A percentile compares a stretch with the other conserved stretches of the same genome.
Conservation (phyloP, 139 green algal genomes). For the Eudorina sp. region DNA sequence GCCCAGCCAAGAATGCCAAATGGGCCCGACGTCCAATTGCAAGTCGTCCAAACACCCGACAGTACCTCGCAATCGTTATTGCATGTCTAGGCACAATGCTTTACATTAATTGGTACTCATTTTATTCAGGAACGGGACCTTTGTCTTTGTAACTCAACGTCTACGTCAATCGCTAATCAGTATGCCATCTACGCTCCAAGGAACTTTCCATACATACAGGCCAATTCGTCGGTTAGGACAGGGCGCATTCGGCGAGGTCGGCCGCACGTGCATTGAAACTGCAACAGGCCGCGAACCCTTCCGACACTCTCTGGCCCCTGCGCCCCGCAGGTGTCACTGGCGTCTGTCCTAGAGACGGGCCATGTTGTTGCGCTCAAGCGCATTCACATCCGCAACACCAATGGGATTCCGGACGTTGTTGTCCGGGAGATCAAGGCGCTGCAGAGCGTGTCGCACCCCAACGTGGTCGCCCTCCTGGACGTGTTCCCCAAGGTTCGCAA, state of each 20-base stretch:
- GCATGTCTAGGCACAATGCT: no score
- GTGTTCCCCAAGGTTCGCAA: constrained; percentile 55
- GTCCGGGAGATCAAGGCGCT: constrained; percentile 57
- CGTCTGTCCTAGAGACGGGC: constrained; percentile 54
- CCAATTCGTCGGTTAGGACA: constrained; percentile 47
- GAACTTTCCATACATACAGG: constrained; percentile 49
- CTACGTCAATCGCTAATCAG: no score
- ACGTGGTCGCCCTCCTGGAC: constrained; percentile 57
- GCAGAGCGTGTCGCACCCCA: constrained; percentile 55
- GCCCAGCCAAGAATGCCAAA: neutral
- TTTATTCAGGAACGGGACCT: no score
- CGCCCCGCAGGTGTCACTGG: constrained; percentile 54
- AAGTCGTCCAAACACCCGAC: no score
- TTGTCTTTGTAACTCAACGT: no score
- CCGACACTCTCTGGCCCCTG: no score
- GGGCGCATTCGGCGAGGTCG: constrained; percentile 62
- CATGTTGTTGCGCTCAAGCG: constrained; percentile 63
- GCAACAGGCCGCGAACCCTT: no score
- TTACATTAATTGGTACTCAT: no score
- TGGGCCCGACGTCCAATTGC: neutral
- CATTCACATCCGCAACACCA: constrained; percentile 53
- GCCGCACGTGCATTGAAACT: neutral
- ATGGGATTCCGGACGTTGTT: constrained; percentile 57
- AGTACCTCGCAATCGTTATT: no score
- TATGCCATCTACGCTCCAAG: constrained; percentile 36